Evolutionary conservation across 164 flowering plant genomes (phyloP).

Genomic region (Nymphaea colorata): DNA sequence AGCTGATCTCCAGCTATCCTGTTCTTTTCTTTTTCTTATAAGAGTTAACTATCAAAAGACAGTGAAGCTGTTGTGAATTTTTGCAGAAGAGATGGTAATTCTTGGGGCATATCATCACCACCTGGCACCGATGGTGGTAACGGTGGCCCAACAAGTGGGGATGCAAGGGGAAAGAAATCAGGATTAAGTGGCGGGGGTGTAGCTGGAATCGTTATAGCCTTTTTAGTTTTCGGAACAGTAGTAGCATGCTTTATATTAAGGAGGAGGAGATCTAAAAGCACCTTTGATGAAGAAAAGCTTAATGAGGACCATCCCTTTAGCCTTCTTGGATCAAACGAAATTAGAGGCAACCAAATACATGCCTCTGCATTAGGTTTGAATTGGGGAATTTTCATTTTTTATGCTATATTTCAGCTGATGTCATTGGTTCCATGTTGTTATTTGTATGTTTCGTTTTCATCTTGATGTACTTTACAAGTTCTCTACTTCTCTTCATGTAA

Average conservation of each 20-base stretch:
- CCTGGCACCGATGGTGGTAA: constrained; percentile 43
- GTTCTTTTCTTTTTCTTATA: too few species aligned
- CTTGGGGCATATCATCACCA: constrained; percentile 72
- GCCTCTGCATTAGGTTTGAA: not conserved
- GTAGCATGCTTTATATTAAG: constrained; percentile 59
- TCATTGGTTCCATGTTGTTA: too few species aligned
- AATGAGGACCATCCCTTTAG: constrained; percentile 49
- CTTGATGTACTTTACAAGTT: too few species aligned
- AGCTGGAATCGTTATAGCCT: constrained; percentile 68
- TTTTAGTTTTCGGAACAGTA: constrained; percentile 64
- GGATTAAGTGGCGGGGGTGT: constrained; percentile 70
- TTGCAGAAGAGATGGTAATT: constrained; percentile 64
- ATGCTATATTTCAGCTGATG: too few species aligned
- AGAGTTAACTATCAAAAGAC: not conserved
- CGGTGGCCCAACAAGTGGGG: constrained; percentile 20
- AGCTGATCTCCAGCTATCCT: too few species aligned
- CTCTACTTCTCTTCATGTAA: too few species aligned
- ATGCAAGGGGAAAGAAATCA: constrained; percentile 43
- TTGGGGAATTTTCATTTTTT: not conserved
- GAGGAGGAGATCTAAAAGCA: constrained; percentile 51
- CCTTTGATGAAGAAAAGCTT: constrained; percentile 57
- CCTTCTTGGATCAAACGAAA: constrained; percentile 50
- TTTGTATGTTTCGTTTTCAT: too few species aligned
- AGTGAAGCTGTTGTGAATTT: constrained; percentile 5
- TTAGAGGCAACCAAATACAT: constrained; percentile 32